Conservation (phyloP, 148 eudicot genomes). For the Chenopodium berlandieri region DNA sequence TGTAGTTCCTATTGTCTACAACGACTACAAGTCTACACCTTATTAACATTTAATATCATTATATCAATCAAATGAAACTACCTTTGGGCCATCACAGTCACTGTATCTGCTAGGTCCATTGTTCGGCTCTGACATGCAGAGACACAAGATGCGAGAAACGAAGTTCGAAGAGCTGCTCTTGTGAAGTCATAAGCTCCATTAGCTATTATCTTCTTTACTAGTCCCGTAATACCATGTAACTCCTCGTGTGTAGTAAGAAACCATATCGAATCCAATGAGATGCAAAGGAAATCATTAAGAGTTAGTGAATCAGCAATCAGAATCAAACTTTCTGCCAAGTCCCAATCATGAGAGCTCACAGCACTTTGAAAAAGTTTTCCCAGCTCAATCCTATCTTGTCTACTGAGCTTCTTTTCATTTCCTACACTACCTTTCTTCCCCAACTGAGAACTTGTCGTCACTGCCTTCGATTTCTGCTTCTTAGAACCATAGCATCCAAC, state of each 20-base stretch:
- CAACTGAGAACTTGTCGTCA: conserved; percentile 31
- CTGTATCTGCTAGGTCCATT: conserved; percentile 90
- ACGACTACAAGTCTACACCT: background rate
- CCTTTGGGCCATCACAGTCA: conserved; percentile 92
- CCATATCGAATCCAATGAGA: conserved; percentile 93
- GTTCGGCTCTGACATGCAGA: conserved; percentile 97
- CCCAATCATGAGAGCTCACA: conserved; percentile 84
- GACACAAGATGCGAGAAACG: conserved; percentile 96
- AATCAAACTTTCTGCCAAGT: conserved; percentile 68
- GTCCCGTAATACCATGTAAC: conserved; percentile 59
- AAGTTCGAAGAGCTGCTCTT: conserved; percentile 93
- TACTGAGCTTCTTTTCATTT: conserved; percentile 64
- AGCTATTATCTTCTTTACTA: conserved; percentile 66
- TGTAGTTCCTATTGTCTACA: background rate
- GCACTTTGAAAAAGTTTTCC: conserved; percentile 77
- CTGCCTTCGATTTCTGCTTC: conserved; percentile 53
- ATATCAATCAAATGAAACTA: conserved; percentile 11
- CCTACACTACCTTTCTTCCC: conserved; percentile 44
- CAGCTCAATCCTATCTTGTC: conserved; percentile 78
- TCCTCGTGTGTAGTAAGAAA: conserved; percentile 76
- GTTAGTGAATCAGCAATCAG: conserved; percentile 71
- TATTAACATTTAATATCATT: too few relatives aligned
- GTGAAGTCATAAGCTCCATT: conserved; percentile 94
- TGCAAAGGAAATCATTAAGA: conserved; percentile 90
- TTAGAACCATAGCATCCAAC: conserved; percentile 46